Evolutionary conservation across 169 alveolate species (phyloP).

Genomic region (Cryptosporidium ubiquitum): DNA sequence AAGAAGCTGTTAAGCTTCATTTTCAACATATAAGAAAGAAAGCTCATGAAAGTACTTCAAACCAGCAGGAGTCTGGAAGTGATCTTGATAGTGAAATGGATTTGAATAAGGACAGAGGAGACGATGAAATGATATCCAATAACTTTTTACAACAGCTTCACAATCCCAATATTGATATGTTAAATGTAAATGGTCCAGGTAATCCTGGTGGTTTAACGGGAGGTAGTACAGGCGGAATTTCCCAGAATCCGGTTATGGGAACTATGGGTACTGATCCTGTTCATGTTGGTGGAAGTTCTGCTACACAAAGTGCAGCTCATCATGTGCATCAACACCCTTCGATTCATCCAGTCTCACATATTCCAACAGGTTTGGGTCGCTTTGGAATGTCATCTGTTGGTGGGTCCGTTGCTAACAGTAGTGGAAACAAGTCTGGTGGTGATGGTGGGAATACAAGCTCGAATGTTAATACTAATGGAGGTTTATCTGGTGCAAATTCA

Average conservation of each 20-base stretch:
- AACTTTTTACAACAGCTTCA: conserved; percentile 58
- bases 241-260: conserved; percentile 28
- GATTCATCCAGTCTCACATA: conserved; percentile 30
- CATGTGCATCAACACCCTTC: conserved; percentile 39
- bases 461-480: not conserved
- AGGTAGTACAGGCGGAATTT: not conserved
- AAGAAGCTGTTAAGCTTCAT: conserved; percentile 74
- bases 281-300: conserved; percentile 7
- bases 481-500: not conserved
- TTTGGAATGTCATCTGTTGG: conserved; percentile 45
- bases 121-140: conserved; percentile 45
- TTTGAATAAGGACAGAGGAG: conserved; percentile 55
- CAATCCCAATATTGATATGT: conserved; percentile 43
- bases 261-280: conserved; percentile 59
- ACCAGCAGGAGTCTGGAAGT: conserved; percentile 72
- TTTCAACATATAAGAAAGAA: conserved; percentile 71
- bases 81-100: conserved; percentile 72
- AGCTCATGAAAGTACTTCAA: conserved; percentile 59
- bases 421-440: conserved; percentile 1
- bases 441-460: not conserved
- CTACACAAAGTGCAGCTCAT: not conserved
- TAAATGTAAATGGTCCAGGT: conserved; percentile 22
- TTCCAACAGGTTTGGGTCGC: conserved; percentile 7
- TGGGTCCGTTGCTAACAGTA: not conserved
- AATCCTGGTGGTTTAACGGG: conserved; percentile 12